phyloP scores from a whole-genome alignment of 495 filamentous ascomycete species.

The Pseudomonodictys pantanalensis region DNA sequence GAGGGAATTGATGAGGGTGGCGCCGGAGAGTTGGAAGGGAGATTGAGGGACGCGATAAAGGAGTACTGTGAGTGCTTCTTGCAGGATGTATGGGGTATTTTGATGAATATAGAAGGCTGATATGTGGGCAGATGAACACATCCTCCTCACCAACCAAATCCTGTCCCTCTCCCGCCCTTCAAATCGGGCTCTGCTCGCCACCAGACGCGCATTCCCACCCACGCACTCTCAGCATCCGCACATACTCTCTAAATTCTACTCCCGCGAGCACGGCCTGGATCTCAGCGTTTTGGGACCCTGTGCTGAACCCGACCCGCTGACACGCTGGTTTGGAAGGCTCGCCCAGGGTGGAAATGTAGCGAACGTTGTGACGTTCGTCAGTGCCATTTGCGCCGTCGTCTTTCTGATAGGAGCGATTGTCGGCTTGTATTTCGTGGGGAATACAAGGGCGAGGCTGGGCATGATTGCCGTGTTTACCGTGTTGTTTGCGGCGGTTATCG shows the following conservation, averaged over 20 bases:
- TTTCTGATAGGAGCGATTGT: constrained; percentile 1
- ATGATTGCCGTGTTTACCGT: background rate
- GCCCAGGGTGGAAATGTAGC: background rate
- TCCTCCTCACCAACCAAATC: background rate
- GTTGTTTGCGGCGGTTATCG: background rate
- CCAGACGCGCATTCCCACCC: background rate
- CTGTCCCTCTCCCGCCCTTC: background rate
- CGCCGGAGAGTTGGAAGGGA: background rate
- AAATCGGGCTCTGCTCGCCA: background rate
- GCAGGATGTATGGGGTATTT: background rate
- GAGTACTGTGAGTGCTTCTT: constrained; percentile 3
- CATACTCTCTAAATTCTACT: background rate
- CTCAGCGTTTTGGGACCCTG: background rate
- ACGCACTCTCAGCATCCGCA: background rate
- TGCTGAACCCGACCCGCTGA: background rate
- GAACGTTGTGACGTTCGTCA: background rate
- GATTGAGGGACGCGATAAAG: background rate
- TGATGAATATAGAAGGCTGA: background rate
- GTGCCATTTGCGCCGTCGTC: background rate
- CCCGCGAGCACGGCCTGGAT: background rate
- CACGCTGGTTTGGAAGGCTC: background rate
- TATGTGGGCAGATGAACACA: background rate
- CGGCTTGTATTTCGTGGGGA: constrained; percentile 3
- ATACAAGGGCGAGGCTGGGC: background rate
- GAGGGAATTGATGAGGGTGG: background rate